A percentile compares a stretch with the other conserved stretches of the same genome.
phyloP scores from a whole-genome alignment of 1,284 basidiomycete species.

The Rhodotorula sp. region DNA sequence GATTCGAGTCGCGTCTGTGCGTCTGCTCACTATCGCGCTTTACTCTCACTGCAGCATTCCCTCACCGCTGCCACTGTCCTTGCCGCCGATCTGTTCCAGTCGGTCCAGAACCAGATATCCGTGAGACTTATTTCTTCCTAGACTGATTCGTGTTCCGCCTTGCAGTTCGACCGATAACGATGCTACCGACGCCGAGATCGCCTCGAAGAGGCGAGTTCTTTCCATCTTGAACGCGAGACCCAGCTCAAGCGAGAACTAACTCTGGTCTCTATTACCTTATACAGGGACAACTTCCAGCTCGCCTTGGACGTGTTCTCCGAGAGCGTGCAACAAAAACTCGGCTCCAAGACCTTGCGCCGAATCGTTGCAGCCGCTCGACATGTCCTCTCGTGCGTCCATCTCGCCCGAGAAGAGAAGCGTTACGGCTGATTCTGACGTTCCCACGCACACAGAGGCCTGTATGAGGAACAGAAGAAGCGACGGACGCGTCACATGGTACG shows the following conservation, averaged over 20 bases:
- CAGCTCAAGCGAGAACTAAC: accelerated
- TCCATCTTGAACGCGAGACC: background rate
- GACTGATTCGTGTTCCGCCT: too few species aligned
- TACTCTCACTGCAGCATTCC: background rate
- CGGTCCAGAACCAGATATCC: background rate
- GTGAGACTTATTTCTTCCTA: too few species aligned
- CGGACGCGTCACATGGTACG: constrained; percentile 1
- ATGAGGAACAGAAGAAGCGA: constrained; percentile 17
- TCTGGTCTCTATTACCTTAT: background rate
- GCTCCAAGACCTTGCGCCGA: constrained; percentile 5
- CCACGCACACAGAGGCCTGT: constrained; percentile 6
- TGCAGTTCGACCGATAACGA: constrained; percentile 18
- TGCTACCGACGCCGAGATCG: constrained; percentile 6
- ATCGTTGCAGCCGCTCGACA: constrained; percentile 16
- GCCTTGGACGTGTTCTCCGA: constrained; percentile 26
- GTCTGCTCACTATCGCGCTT: background rate
- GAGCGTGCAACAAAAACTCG: background rate
- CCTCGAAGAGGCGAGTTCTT: constrained; percentile 17
- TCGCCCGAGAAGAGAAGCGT: background rate
- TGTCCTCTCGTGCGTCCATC: constrained; percentile 10
- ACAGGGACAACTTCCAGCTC: constrained; percentile 16
- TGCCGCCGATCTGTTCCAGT: constrained; percentile 33
- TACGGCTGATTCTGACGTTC: background rate
- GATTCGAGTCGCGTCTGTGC: too few species aligned
- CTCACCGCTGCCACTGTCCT: constrained; percentile 31